Evolutionary conservation across 75 land plant genomes (phyloP).

Genomic region (Gnetum montanum): DNA sequence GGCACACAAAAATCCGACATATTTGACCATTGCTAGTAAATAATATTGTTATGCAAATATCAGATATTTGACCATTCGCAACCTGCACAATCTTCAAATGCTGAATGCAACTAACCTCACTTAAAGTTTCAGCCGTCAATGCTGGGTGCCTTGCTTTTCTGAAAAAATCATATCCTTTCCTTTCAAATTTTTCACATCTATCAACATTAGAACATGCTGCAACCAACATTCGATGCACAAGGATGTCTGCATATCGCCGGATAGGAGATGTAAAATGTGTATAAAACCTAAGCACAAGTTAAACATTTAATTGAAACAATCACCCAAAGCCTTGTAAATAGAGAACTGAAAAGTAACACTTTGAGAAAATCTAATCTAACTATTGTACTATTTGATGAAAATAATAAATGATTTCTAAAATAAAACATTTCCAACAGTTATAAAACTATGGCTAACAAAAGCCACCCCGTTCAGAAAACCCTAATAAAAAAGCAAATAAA

Average conservation of each 20-base stretch:
- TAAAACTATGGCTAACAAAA: too few species aligned
- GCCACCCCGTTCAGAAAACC: too few species aligned
- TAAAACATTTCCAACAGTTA: too few species aligned
- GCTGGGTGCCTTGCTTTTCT: constrained; percentile 2
- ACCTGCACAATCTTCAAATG: too few species aligned
- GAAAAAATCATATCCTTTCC: neutral
- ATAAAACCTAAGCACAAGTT: constrained; percentile 21
- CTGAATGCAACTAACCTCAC: too few species aligned
- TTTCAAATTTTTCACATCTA: too few species aligned
- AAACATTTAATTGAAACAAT: too few species aligned
- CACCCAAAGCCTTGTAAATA: neutral
- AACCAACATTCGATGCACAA: constrained; percentile 21
- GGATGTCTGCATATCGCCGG: constrained; percentile 29
- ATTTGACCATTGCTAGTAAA: too few species aligned
- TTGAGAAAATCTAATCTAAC: neutral
- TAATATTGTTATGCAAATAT: too few species aligned
- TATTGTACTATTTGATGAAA: neutral
- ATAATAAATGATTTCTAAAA: neutral
- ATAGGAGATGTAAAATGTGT: constrained; percentile 44
- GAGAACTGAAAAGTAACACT: neutral
- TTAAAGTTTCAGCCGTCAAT: neutral
- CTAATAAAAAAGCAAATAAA: too few species aligned
- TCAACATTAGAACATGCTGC: constrained; percentile 9
- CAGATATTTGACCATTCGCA: too few species aligned
- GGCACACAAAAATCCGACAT: too few species aligned